Percentiles rank a stretch among this genome's conserved stretches.
Conservation (phyloP, 495 filamentous ascomycete species). For the Neurospora sp. region DNA sequence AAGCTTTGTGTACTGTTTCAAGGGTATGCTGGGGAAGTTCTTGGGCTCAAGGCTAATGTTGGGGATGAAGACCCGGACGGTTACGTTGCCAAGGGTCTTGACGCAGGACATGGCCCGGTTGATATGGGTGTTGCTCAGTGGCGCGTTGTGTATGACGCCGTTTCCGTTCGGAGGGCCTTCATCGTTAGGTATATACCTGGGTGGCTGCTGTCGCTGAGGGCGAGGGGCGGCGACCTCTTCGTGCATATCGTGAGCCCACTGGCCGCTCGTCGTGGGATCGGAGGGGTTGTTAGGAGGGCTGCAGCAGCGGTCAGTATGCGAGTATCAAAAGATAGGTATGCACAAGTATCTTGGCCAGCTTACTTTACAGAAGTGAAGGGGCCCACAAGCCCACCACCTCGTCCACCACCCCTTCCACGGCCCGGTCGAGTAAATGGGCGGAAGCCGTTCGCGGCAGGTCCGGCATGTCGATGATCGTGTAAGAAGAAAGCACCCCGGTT, state of each 20-base stretch:
- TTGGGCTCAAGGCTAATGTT: conserved; percentile 63
- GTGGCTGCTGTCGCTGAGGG: conserved; percentile 21
- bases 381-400: conserved; percentile 39
- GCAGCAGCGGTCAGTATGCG: conserved; percentile 23
- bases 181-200: conserved; percentile 24
- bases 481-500: conserved; percentile 94
- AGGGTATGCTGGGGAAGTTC: conserved; percentile 57
- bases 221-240: conserved; percentile 55
- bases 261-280: conserved; percentile 54
- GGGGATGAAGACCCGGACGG: conserved; percentile 65
- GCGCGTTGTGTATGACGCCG: conserved; percentile 34
- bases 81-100: conserved; percentile 62
- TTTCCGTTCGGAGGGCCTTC: conserved; percentile 36
- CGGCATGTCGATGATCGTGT: conserved; percentile 80
- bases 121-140: conserved; percentile 30
- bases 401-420: conserved; percentile 27
- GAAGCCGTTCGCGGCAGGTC: conserved; percentile 65
- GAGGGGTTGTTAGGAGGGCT: conserved; percentile 37
- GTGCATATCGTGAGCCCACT: conserved; percentile 94
- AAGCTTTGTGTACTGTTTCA: conserved; percentile 82
- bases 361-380: conserved; percentile 52
- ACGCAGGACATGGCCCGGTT: conserved; percentile 52
- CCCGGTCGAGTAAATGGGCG: conserved; percentile 55
- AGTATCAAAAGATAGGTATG: not conserved
- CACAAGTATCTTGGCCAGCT: conserved; percentile 13